Base-by-base conservation (phyloP, 2,329 filamentous ascomycete species). In the Penicillium concentricum region DNA sequence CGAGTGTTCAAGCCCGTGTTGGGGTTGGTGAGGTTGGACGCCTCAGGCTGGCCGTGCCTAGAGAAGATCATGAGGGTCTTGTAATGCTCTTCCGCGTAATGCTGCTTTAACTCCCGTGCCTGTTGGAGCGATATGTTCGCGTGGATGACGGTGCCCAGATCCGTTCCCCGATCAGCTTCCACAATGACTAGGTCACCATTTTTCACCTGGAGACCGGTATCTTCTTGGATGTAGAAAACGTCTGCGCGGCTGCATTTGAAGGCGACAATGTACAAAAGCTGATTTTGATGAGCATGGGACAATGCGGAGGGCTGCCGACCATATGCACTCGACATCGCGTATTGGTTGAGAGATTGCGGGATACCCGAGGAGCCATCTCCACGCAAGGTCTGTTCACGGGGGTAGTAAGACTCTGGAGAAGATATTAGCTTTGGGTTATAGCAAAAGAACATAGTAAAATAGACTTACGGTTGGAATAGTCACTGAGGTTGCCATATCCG, bases 11-110 rank as follows among this genome's bases (percentile, higher is more conserved):
- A 79, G 15, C 84, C 82, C 10, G 87, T 86, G 50, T 73, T 70
- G 12, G 76, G 65, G 58, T 73, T 74, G 45, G 75, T 70, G 5
- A 73, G 71, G 50, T 72, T 75, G 13, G 75, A 70, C 4, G 74
- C 72, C 24, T 78, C 78, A 52, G 73, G 73, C 61, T 72, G 81
- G 63, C 77, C 90, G 70, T 86, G 90, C 72, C 92, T 88, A 1
- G 92, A 96, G 74, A 97, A 99, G 90, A 97, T 94, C 89, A 97
- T 96, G 51, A 99, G 82, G 91, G 93, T 97, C 69, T 92, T 92
- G 78, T 96, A 97, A 73, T 99, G 94, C 72, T 97, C 92, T 72
- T 97, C 91, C 2, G 90, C 90, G 64, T 93, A 95, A 66, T 94
- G 88, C 66, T 95, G 91, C 73, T 97, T 96, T 63, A 92, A 79